These are phyloP conservation scores for Annona cherimola DNA, from an alignment of 164 flowering plant species.

Conservation along the genomic window DNA sequence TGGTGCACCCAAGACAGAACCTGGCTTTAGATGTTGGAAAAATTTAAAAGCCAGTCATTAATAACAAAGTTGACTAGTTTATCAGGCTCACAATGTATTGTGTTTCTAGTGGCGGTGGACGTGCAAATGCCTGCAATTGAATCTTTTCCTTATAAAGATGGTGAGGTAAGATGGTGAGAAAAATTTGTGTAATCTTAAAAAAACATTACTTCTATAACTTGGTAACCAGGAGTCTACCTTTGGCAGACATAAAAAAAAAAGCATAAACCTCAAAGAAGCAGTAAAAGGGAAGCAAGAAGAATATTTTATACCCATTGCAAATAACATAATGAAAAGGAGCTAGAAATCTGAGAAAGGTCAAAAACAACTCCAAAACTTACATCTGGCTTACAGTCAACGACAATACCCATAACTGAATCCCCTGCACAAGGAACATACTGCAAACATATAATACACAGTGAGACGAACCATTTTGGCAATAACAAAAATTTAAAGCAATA, in stretches of 20 bases:
- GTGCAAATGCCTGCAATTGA: no score
- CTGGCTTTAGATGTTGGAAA: neutral
- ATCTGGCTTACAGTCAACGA: conserved; percentile 80
- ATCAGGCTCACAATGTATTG: no score
- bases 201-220: no score
- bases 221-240: no score
- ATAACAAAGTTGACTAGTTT: no score
- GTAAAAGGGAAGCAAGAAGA: neutral
- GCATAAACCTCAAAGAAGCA: neutral
- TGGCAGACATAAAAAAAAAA: no score
- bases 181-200: no score
- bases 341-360: neutral
- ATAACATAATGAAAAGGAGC: neutral
- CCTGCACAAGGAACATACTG: conserved; percentile 90
- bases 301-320: neutral
- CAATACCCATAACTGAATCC: conserved; percentile 86
- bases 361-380: conserved; percentile 41
- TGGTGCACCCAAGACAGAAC: neutral
- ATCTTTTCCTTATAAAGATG: no score
- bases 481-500: neutral
- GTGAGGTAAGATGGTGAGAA: no score
- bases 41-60: neutral
- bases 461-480: neutral
- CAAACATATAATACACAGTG: conserved; percentile 6
- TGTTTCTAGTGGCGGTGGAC: no score